Percentiles rank a stretch among this genome's conserved stretches.
These are phyloP conservation scores for Podospora fimiseda DNA, from an alignment of 495 filamentous ascomycete species.

Conservation along the genomic window DNA sequence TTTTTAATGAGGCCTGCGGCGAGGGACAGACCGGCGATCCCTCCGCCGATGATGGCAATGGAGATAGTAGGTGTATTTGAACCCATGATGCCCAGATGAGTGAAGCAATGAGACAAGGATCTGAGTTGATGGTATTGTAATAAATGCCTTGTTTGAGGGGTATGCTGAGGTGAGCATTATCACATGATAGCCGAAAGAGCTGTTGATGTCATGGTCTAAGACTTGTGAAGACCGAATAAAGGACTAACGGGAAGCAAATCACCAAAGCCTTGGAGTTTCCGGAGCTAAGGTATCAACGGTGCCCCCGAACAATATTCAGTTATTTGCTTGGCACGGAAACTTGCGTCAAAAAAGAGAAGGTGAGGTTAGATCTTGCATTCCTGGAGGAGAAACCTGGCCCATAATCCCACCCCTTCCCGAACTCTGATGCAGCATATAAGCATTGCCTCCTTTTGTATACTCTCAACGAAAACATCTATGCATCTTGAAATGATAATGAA, in stretches of 20 bases:
- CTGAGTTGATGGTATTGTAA: background rate
- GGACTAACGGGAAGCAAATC: background rate
- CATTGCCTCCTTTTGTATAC: too few relatives aligned
- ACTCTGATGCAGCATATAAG: too few relatives aligned
- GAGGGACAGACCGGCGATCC: conserved; percentile 32
- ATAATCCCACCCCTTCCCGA: too few relatives aligned
- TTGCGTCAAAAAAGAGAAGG: too few relatives aligned
- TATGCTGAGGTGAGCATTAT: background rate
- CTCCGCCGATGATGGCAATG: conserved; percentile 33
- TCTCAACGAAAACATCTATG: too few relatives aligned
- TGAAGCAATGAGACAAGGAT: background rate
- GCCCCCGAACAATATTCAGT: background rate
- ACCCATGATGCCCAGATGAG: background rate
- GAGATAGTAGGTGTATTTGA: conserved; percentile 11
- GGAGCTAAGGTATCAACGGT: background rate
- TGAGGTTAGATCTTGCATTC: too few relatives aligned
- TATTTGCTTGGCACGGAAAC: too few relatives aligned
- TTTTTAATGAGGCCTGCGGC: conserved; percentile 29
- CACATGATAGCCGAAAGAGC: background rate
- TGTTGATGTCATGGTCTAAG: background rate
- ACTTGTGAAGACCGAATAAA: background rate
- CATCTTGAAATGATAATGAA: too few relatives aligned
- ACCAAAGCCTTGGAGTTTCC: background rate
- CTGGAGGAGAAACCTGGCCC: too few relatives aligned
- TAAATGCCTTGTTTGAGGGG: background rate